These are phyloP conservation scores for Hibiscus mutabilis DNA, from an alignment of 345 rosid genomes.

Conservation along the genomic window DNA sequence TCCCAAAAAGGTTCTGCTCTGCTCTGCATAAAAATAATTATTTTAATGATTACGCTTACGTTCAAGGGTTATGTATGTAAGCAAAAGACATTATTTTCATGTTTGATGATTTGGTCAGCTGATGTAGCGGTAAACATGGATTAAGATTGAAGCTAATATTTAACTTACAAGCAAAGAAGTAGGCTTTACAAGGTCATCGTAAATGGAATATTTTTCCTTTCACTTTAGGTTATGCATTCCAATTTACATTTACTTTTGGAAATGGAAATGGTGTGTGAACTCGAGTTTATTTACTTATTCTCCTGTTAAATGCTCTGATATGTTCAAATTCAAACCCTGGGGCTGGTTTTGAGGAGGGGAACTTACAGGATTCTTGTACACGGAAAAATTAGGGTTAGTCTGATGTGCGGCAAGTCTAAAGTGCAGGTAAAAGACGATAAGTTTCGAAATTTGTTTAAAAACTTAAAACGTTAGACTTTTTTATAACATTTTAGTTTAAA, in stretches of 20 bases:
- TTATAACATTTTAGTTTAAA: too few species aligned
- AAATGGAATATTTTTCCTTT: neutral
- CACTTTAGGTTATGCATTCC: neutral
- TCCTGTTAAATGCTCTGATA: neutral
- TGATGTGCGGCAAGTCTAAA: too few species aligned
- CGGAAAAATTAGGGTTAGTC: too few species aligned
- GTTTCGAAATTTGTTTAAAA: too few species aligned
- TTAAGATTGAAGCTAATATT: constrained; percentile 6
- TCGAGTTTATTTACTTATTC: neutral
- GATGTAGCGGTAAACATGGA: constrained; percentile 8
- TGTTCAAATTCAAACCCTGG: neutral
- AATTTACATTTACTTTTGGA: neutral
- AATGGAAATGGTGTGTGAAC: constrained; percentile 8
- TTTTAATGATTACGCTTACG: neutral
- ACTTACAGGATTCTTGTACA: too few species aligned
- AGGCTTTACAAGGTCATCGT: neutral
- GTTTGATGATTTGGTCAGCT: constrained; percentile 9
- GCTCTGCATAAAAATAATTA: neutral
- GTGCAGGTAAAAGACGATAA: too few species aligned
- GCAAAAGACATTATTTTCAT: too few species aligned
- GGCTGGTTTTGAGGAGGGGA: neutral
- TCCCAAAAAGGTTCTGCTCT: constrained; percentile 1
- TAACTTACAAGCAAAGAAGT: neutral
- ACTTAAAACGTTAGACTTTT: too few species aligned
- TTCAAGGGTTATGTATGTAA: too few species aligned